A percentile compares a stretch with the other conserved stretches of the same genome.
phyloP scores from a whole-genome alignment of 345 rosid genomes.

The Populus ilicifolia region DNA sequence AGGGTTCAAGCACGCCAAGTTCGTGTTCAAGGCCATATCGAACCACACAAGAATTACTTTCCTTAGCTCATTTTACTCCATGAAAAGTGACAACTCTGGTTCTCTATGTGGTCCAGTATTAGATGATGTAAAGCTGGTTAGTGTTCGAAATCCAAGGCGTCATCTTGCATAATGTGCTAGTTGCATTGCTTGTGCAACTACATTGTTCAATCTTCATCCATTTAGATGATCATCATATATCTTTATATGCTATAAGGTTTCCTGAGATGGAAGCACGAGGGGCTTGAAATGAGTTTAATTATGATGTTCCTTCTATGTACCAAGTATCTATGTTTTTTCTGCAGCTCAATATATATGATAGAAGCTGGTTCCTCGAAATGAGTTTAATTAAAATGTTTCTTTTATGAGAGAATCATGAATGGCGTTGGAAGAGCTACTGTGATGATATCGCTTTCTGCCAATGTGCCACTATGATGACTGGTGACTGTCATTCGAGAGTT shows the following conservation, averaged over 20 bases:
- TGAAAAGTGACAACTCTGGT: conserved; percentile 60
- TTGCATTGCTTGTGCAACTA: conserved; percentile 9
- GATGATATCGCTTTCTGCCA: too few species aligned
- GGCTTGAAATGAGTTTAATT: background rate
- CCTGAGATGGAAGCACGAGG: background rate
- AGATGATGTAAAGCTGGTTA: conserved; percentile 56
- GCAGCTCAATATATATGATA: background rate
- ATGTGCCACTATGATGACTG: too few species aligned
- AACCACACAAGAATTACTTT: conserved; percentile 52
- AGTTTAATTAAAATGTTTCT: too few species aligned
- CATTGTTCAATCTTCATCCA: background rate
- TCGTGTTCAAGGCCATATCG: conserved; percentile 50
- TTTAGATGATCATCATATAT: background rate
- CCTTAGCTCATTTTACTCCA: conserved; percentile 58
- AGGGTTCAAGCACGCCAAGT: conserved; percentile 40
- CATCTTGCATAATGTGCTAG: conserved; percentile 6
- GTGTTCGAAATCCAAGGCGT: conserved; percentile 19
- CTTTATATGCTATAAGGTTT: background rate
- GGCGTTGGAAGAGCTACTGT: too few species aligned
- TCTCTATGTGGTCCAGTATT: conserved; percentile 77
- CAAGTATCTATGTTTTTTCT: background rate
- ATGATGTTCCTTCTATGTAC: background rate
- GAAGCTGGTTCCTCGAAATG: background rate
- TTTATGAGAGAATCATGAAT: too few species aligned
- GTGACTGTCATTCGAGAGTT: too few species aligned